A percentile compares a stretch with the other conserved stretches of the same genome.
Evolutionary conservation across 805 yeast species (phyloP).

Genomic region (Saccharomycopsis amapae): DNA sequence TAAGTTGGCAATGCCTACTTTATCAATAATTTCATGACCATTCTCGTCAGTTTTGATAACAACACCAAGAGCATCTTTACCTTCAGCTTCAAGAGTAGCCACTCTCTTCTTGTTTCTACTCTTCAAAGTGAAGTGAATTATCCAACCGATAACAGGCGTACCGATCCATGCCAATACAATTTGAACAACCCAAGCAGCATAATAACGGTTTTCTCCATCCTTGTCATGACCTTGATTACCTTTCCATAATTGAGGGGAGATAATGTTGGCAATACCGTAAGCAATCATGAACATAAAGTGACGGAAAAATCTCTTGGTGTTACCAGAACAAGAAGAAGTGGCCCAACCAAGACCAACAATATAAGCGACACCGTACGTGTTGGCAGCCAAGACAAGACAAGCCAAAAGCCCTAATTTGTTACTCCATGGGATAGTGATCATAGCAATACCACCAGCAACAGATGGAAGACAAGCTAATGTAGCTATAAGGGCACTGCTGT

Average conservation of each 20-base stretch:
- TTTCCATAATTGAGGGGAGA: constrained; percentile 44
- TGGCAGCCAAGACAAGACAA: constrained; percentile 33
- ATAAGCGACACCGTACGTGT: constrained; percentile 29
- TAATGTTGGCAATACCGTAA: constrained; percentile 37
- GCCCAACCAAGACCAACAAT: constrained; percentile 25
- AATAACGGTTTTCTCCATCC: constrained; percentile 35
- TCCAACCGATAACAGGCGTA: constrained; percentile 33
- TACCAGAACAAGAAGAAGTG: constrained; percentile 33
- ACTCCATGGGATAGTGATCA: constrained; percentile 35
- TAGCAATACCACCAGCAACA: constrained; percentile 35
- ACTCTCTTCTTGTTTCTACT: constrained; percentile 33
- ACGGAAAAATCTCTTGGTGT: constrained; percentile 38
- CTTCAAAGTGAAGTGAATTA: constrained; percentile 33
- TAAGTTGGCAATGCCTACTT: constrained; percentile 36
- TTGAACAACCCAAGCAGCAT: constrained; percentile 42
- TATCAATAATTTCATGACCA: constrained; percentile 19
- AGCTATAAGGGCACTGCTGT: constrained; percentile 29
- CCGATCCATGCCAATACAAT: constrained; percentile 35
- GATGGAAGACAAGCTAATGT: constrained; percentile 30
- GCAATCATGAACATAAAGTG: constrained; percentile 32
- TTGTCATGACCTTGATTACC: constrained; percentile 19
- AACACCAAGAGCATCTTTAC: constrained; percentile 2
- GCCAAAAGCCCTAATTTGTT: constrained; percentile 37
- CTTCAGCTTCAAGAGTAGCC: constrained; percentile 16
- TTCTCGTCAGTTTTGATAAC: constrained; percentile 23